phyloP scores from a whole-genome alignment of 2,329 filamentous ascomycete genomes.

The Laburnicola sp. region DNA sequence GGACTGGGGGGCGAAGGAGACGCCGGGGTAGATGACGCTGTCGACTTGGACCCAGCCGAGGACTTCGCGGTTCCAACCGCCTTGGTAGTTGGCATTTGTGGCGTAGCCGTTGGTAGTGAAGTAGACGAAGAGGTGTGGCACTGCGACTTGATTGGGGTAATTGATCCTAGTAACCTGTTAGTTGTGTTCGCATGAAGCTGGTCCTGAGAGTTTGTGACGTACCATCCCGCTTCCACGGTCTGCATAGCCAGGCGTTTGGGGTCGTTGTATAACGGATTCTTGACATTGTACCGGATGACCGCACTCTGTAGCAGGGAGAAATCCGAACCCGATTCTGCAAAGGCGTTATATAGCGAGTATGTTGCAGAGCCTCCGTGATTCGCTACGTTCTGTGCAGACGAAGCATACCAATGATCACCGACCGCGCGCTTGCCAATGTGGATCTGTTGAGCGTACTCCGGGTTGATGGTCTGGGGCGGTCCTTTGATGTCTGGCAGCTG shows the following conservation, averaged over 20 bases:
- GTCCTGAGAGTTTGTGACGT: not conserved
- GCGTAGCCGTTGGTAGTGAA: conserved; percentile 22
- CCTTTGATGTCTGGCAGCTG: not conserved
- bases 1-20: conserved; percentile 14
- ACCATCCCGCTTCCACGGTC: conserved; percentile 21
- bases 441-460: conserved; percentile 4
- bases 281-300: conserved; percentile 16
- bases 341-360: conserved; percentile 19
- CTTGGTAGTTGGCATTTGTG: conserved; percentile 18
- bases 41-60: conserved; percentile 20
- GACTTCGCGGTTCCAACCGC: conserved; percentile 22
- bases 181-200: not conserved
- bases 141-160: conserved; percentile 17
- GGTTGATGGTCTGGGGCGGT: conserved; percentile 5
- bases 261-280: conserved; percentile 16
- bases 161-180: conserved; percentile 14
- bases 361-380: conserved; percentile 17
- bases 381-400: conserved; percentile 13
- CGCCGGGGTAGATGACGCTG: conserved; percentile 17
- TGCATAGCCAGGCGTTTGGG: conserved; percentile 8
- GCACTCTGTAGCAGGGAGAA: conserved; percentile 19
- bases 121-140: conserved; percentile 21
- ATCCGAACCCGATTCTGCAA: conserved; percentile 13
- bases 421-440: conserved; percentile 8
- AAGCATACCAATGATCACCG: conserved; percentile 23